Evolutionary conservation across 2,329 filamentous ascomycete species (phyloP).

Genomic region (Thelonectria rubi): DNA sequence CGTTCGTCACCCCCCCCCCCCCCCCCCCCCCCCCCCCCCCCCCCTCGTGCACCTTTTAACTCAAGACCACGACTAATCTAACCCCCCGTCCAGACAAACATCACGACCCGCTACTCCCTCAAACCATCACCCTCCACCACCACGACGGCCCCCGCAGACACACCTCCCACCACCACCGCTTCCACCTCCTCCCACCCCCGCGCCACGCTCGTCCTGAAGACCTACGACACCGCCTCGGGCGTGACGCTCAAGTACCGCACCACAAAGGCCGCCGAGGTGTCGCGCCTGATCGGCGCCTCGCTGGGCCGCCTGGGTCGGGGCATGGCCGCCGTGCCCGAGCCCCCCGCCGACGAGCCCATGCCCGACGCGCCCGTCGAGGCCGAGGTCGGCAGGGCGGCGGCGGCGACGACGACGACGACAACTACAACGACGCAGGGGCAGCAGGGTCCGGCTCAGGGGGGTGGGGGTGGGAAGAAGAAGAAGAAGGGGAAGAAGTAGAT

Average conservation of each 20-base stretch:
- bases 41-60: too few species aligned
- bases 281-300: slow-evolving; percentile 75
- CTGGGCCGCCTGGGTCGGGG: slow-evolving; percentile 79
- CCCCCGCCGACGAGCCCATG: slow-evolving; percentile 54
- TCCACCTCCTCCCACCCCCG: slow-evolving; percentile 59
- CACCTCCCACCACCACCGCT: slow-evolving; percentile 38
- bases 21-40: slow-evolving; percentile 4
- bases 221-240: slow-evolving; percentile 84
- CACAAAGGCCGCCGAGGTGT: slow-evolving; percentile 89
- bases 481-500: slow-evolving; percentile 47
- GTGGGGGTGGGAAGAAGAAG: slow-evolving; percentile 69
- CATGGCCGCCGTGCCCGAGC: slow-evolving; percentile 66
- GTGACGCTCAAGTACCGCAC: slow-evolving; percentile 91
- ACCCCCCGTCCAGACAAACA: slow-evolving; percentile 70
- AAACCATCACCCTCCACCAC: slow-evolving; percentile 50
- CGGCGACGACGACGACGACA: slow-evolving; percentile 34
- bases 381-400: slow-evolving; percentile 43
- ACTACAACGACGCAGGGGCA: slow-evolving; percentile 7
- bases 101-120: slow-evolving; percentile 93
- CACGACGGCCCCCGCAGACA: slow-evolving; percentile 38
- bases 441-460: slow-evolving; percentile 43
- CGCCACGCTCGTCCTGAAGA: slow-evolving; percentile 84
- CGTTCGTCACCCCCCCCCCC: slow-evolving; percentile 60
- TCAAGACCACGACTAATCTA: slow-evolving; percentile 2
- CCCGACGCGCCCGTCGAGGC: slow-evolving; percentile 48